These are phyloP conservation scores for Colletotrichum cordylinicola DNA, from an alignment of 2,329 filamentous ascomycete species.

Conservation along the genomic window DNA sequence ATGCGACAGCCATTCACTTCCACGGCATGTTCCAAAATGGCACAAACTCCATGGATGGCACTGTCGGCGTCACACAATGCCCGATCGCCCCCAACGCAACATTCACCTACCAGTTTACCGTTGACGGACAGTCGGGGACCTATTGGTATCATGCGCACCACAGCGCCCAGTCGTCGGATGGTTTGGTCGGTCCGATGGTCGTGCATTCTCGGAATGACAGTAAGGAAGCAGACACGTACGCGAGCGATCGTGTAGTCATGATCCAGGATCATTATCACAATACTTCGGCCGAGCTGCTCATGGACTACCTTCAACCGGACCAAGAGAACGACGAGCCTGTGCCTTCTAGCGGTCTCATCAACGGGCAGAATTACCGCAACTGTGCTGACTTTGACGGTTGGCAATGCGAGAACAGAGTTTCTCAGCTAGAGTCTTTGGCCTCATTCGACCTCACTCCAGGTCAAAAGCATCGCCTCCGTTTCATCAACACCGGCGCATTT, in stretches of 20 bases:
- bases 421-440: constrained; percentile 27
- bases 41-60: constrained; percentile 77
- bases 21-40: constrained; percentile 82
- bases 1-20: constrained; percentile 75
- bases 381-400: constrained; percentile 41
- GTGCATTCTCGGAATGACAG: constrained; percentile 62
- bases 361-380: constrained; percentile 49
- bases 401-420: constrained; percentile 44
- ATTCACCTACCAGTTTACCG: constrained; percentile 72
- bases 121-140: constrained; percentile 55
- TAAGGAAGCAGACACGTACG: constrained; percentile 23
- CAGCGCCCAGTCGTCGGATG: constrained; percentile 70
- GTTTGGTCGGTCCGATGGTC: constrained; percentile 70
- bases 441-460: constrained; percentile 52
- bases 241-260: constrained; percentile 65
- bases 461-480: constrained; percentile 67
- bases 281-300: constrained; percentile 51
- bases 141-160: constrained; percentile 72
- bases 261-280: constrained; percentile 80
- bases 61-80: constrained; percentile 71
- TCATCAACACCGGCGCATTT: constrained; percentile 75
- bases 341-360: constrained; percentile 69
- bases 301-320: constrained; percentile 60
- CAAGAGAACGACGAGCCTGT: constrained; percentile 68
- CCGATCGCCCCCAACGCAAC: constrained; percentile 66